These are phyloP conservation scores for Colletotrichum phormii DNA, from an alignment of 2,329 filamentous ascomycete species.

Conservation along the genomic window DNA sequence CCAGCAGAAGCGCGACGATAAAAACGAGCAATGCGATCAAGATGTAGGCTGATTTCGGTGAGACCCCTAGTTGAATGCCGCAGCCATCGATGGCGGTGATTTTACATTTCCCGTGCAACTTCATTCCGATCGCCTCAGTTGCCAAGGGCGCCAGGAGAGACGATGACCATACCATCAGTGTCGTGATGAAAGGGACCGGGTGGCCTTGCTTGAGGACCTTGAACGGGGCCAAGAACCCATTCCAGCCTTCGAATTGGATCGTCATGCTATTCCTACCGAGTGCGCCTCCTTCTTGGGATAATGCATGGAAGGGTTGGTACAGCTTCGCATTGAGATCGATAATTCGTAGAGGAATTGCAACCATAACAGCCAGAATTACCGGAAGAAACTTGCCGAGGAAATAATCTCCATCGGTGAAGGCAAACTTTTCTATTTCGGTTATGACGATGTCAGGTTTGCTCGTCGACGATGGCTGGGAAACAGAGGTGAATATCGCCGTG, in stretches of 20 bases:
- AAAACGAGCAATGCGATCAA: constrained; percentile 46
- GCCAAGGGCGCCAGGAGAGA: constrained; percentile 52
- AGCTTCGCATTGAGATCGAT: constrained; percentile 54
- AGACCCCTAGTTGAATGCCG: constrained; percentile 49
- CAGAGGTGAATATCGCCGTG: constrained; percentile 41
- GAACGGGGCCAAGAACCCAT: constrained; percentile 50
- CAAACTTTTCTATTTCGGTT: constrained; percentile 39
- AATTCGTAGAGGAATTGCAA: constrained; percentile 53
- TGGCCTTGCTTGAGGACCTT: constrained; percentile 48
- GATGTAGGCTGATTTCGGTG: constrained; percentile 44
- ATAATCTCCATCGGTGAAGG: constrained; percentile 45
- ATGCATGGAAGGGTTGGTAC: constrained; percentile 57
- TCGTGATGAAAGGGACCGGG: constrained; percentile 51
- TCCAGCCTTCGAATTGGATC: constrained; percentile 53
- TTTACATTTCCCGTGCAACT: constrained; percentile 50
- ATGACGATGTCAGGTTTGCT: constrained; percentile 27
- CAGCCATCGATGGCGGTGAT: constrained; percentile 45
- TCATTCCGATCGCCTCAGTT: constrained; percentile 52
- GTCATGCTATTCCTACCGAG: constrained; percentile 54
- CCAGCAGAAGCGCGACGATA: constrained; percentile 45
- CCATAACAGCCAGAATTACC: constrained; percentile 51
- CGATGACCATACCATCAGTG: constrained; percentile 48
- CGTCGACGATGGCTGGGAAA: constrained; percentile 29
- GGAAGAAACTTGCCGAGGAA: constrained; percentile 57
- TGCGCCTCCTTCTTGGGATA: constrained; percentile 51